A percentile compares a stretch with the other conserved stretches of the same genome.
Conservation (phyloP, 2,329 filamentous ascomycete genomes). For the Neopestalotiopsis sp. region DNA sequence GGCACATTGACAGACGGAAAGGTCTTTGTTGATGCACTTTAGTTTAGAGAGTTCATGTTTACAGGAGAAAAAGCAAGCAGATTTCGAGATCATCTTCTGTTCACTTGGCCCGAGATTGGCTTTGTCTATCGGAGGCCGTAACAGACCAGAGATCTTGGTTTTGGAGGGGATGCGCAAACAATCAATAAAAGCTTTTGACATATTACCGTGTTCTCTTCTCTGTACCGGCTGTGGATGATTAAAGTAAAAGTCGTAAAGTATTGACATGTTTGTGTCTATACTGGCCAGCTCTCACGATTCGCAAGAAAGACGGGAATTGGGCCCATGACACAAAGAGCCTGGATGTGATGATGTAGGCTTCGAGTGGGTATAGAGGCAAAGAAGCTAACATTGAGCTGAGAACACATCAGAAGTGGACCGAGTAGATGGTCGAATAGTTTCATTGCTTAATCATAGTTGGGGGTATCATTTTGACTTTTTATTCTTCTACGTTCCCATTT, state of each 20-base stretch:
- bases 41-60: slow-evolving; percentile 12
- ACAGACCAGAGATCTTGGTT: slow-evolving; percentile 16
- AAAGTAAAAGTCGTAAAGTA: background rate
- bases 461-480: slow-evolving; percentile 19
- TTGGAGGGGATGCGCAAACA: slow-evolving; percentile 12
- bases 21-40: slow-evolving; percentile 11
- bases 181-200: slow-evolving; percentile 13
- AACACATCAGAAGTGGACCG: background rate
- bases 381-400: too few species aligned
- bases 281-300: background rate
- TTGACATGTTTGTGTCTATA: background rate
- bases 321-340: too few species aligned
- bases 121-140: slow-evolving; percentile 7
- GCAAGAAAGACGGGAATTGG: too few species aligned
- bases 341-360: too few species aligned
- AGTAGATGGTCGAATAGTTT: background rate
- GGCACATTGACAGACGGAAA: background rate
- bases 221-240: background rate
- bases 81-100: slow-evolving; percentile 14
- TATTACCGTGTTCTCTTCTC: background rate
- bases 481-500: background rate
- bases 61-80: slow-evolving; percentile 11
- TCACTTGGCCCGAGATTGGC: background rate
- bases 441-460: background rate
- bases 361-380: too few species aligned